Conservation (phyloP, 1,284 basidiomycete species). For the Cutaneotrichosporon dermatis region DNA sequence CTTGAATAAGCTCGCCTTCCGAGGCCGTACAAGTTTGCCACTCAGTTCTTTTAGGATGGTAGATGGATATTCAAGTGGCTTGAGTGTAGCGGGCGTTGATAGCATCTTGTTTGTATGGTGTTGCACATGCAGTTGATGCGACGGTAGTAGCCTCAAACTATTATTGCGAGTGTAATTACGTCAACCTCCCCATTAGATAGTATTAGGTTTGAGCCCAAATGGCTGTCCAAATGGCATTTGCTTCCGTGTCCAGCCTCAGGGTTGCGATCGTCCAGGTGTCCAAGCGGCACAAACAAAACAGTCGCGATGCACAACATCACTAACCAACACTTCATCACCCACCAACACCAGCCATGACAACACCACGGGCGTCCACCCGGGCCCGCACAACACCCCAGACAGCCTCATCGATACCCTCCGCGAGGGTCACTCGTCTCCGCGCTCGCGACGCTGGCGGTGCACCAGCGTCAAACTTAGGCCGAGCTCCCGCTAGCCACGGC, state of each 20-base stretch:
- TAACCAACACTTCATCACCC: not conserved
- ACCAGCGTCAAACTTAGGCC: not conserved
- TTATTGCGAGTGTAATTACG: no score
- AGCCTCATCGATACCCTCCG: not conserved
- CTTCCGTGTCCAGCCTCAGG: not conserved
- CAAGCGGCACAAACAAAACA: constrained; percentile 2
- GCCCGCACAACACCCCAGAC: not conserved
- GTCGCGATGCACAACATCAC: not conserved
- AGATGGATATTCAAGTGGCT: no score
- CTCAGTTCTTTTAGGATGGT: no score
- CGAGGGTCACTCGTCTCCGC: not conserved
- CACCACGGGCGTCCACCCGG: not conserved
- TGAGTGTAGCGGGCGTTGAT: no score
- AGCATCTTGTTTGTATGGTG: no score
- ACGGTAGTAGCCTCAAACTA: no score
- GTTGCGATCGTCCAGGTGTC: no score
- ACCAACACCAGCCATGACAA: not conserved
- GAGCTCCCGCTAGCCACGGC: not conserved
- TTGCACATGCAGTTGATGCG: no score
- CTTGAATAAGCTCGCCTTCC: no score
- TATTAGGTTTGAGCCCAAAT: no score
- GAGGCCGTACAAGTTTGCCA: no score
- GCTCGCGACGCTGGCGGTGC: not conserved
- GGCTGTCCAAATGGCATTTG: not conserved
- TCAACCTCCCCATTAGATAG: no score